Conservation (phyloP, 2,329 filamentous ascomycete species). For the Botrytis fabae region DNA sequence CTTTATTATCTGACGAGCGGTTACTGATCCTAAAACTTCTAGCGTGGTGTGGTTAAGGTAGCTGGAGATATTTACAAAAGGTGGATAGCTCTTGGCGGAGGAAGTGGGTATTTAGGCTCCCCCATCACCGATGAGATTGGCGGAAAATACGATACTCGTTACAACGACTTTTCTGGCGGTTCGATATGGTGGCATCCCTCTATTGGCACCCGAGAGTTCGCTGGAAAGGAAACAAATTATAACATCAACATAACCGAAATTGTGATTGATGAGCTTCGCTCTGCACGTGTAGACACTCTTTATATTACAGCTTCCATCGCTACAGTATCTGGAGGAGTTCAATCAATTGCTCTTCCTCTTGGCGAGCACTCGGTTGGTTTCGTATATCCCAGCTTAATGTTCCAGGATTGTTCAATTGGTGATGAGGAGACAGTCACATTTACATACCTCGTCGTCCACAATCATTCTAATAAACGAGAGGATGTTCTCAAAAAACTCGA, state of each 20-base stretch:
- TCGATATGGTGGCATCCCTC: constrained; percentile 20
- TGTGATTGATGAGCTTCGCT: constrained; percentile 9
- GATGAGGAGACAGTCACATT: constrained; percentile 15
- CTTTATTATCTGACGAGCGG: not conserved
- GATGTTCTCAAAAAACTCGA: constrained; percentile 11
- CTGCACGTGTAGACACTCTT: constrained; percentile 5
- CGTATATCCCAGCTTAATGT: constrained; percentile 3
- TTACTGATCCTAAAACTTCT: not conserved
- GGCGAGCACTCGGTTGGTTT: constrained; percentile 1
- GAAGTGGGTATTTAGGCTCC: not conserved
- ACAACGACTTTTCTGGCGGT: not conserved
- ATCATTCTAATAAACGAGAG: constrained; percentile 4
- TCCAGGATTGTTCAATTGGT: constrained; percentile 1
- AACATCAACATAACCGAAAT: not conserved
- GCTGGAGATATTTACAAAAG: constrained; percentile 14
- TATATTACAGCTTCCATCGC: constrained; percentile 8
- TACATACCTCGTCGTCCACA: constrained; percentile 6
- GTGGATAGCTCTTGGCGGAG: constrained; percentile 8
- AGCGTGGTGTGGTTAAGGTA: not conserved
- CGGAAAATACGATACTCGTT: constrained; percentile 2
- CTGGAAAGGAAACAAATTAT: constrained; percentile 1
- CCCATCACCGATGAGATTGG: constrained; percentile 1
- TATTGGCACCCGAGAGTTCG: constrained; percentile 4
- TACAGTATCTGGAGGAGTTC: not conserved
- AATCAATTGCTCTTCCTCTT: not conserved